phyloP scores from a whole-genome alignment of 106 monocot species.

The Dendrobium nobile region DNA sequence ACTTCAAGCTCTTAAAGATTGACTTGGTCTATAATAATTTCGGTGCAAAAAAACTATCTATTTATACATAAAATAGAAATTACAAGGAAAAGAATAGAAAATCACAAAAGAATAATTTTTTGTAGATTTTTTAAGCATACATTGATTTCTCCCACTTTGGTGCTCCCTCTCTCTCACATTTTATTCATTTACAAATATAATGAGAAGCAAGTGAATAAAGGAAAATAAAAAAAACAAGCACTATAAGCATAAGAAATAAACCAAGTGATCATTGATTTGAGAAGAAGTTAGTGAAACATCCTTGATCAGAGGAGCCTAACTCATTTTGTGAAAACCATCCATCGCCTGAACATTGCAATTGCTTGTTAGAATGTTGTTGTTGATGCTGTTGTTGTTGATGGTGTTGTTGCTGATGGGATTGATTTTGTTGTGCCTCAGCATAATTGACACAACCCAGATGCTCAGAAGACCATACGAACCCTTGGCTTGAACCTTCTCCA shows the following conservation, averaged over 20 bases:
- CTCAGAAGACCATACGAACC: slow-evolving; percentile 2
- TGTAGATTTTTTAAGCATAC: no score
- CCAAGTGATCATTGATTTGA: background rate
- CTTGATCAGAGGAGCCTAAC: background rate
- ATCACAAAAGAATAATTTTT: no score
- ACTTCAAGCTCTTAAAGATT: no score
- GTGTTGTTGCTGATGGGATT: background rate
- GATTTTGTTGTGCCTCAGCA: background rate
- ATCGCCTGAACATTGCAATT: background rate
- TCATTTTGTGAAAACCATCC: background rate
- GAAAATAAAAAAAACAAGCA: background rate
- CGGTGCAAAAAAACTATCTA: no score
- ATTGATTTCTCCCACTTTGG: background rate
- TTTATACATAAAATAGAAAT: no score
- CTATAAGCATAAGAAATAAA: background rate
- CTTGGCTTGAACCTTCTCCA: background rate
- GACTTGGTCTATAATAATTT: no score
- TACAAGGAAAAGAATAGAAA: no score
- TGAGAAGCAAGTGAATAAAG: background rate
- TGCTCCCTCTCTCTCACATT: background rate
- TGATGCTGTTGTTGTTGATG: background rate
- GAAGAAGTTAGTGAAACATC: background rate
- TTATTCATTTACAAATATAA: background rate
- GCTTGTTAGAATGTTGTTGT: background rate
- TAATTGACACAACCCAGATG: background rate